Percentiles rank a stretch among this genome's conserved stretches.
Evolutionary conservation across 1,284 basidiomycete genomes (phyloP).

Genomic region (Cronartium ribicola): DNA sequence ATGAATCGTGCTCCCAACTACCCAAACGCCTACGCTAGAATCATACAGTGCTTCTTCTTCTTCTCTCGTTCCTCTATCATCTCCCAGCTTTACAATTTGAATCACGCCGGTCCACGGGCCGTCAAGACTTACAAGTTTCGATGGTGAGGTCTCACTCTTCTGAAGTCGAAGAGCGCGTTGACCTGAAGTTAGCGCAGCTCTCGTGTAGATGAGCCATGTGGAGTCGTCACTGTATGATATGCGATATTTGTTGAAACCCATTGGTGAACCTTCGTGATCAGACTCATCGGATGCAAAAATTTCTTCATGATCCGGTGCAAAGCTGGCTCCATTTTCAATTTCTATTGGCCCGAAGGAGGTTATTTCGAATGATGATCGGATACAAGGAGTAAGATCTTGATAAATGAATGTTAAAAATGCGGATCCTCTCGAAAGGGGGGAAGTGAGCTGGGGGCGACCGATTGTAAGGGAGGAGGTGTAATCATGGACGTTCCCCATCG

Average conservation of each 20-base stretch:
- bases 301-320: not conserved
- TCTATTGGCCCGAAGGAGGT: slow-evolving; percentile 22
- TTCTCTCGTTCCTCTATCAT: slow-evolving; percentile 7
- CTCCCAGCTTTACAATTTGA: slow-evolving; percentile 39
- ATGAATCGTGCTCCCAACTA: slow-evolving; percentile 5
- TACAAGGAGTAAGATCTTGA: slow-evolving; percentile 16
- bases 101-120: slow-evolving; percentile 29
- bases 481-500: not conserved
- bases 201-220: slow-evolving; percentile 33
- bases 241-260: slow-evolving; percentile 25
- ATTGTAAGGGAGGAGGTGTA: not conserved
- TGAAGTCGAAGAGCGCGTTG: not conserved
- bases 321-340: not conserved
- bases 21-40: slow-evolving; percentile 31
- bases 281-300: not conserved
- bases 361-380: slow-evolving; percentile 18
- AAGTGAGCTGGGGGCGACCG: slow-evolving; percentile 4
- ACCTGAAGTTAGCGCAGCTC: not conserved
- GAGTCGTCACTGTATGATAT: slow-evolving; percentile 29
- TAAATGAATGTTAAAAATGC: slow-evolving; percentile 34
- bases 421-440: slow-evolving; percentile 30
- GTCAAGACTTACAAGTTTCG: not conserved
- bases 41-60: slow-evolving; percentile 35
- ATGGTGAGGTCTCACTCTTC: not conserved
- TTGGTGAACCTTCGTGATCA: slow-evolving; percentile 3